Base-by-base conservation (phyloP, 768 basidiomycete species). In the Boletus rufocinnamomeus region DNA sequence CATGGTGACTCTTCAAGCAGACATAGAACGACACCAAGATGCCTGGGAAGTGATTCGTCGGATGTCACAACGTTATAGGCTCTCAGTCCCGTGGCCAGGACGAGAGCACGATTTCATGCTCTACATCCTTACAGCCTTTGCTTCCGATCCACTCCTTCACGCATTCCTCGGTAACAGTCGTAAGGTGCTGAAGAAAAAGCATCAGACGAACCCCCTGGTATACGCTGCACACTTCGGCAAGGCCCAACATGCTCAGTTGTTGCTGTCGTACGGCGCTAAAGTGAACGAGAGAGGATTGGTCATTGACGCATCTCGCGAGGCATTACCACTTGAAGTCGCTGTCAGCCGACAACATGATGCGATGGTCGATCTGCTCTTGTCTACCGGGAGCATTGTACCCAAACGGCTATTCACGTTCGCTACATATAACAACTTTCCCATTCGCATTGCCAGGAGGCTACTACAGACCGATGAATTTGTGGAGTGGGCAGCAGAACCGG, bases 211-310 rank as follows among this genome's bases (percentile, higher is more conserved):
- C 19, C 62, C 62, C 3, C 38, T 63, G 32, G 19, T 63, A 28
- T 62, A 63, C 17, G 60, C 55, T 19, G 55, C 61, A 23, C 27
- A 62, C 8, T 62, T 62, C 8, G 54, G 55, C 10, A 62, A 46
- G 43, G 4, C 14, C 9, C 19, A 40, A 10, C 60, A 62, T 9
- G 60, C 60, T 3, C 23, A 30, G 28, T 3, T 50, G 1, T 44
- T 62, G 16, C 45, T 62, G 2, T 48, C 16, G 17, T 23, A 11
- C 2, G 60, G 59, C 6, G 43, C 50, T 2, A 35, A 62, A 30
- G 50, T 61, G 14, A 56, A 62, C 19, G 45, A 56, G 21, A 41
- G 14, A 11, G 61, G 61, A 7, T 30, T 61, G 23, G 53, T 34
- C 10, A 13, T 62, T 6, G 50, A 62, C 16, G 28, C 17, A n/a